A percentile compares a stretch with the other conserved stretches of the same genome.
These are phyloP conservation scores for Aspergillus sp. DNA, from an alignment of 2,329 filamentous ascomycete species.

Conservation along the genomic window DNA sequence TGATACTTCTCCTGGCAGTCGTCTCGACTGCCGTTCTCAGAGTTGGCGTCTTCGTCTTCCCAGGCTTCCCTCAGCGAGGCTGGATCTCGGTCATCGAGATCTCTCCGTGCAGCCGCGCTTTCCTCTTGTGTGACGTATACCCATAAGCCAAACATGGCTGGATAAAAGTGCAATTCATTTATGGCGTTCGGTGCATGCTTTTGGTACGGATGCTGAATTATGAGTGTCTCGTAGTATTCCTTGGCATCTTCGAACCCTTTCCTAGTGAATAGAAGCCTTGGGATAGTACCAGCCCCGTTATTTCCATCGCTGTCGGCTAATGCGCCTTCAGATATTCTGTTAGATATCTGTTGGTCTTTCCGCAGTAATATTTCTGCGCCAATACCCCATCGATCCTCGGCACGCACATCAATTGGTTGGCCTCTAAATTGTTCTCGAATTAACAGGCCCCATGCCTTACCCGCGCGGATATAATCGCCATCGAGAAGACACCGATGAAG, in stretches of 20 bases:
- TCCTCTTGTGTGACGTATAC: conserved; percentile 71
- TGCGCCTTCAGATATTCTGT: conserved; percentile 5
- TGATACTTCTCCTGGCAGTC: conserved; percentile 38
- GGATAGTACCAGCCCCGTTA: neutral
- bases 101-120: conserved; percentile 49
- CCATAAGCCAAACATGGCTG: conserved; percentile 77
- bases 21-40: conserved; percentile 19
- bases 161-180: conserved; percentile 75
- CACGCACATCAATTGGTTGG: conserved; percentile 65
- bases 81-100: conserved; percentile 30
- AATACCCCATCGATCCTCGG: conserved; percentile 73
- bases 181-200: conserved; percentile 58
- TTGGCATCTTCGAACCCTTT: conserved; percentile 59
- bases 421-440: conserved; percentile 61
- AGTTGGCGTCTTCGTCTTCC: conserved; percentile 32
- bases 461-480: conserved; percentile 70
- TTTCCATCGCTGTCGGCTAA: neutral
- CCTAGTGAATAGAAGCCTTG: conserved; percentile 39
- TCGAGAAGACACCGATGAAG: conserved; percentile 71
- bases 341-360: conserved; percentile 32
- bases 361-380: conserved; percentile 82
- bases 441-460: conserved; percentile 72
- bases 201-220: conserved; percentile 73
- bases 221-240: conserved; percentile 74
- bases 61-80: conserved; percentile 26